These are phyloP conservation scores for Extremus antarcticus DNA, from an alignment of 495 filamentous ascomycete species.

Conservation along the genomic window DNA sequence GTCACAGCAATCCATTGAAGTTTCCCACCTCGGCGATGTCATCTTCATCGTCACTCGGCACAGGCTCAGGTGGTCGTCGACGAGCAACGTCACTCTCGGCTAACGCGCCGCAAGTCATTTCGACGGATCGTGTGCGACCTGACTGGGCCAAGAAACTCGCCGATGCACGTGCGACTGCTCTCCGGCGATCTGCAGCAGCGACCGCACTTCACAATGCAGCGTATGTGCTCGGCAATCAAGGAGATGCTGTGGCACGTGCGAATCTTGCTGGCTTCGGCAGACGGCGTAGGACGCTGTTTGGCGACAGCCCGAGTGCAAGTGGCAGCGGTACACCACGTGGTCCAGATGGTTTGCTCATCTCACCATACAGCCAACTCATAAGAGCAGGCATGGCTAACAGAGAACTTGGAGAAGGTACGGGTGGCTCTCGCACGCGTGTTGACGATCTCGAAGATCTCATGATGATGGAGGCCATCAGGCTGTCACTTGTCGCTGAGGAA, in stretches of 20 bases:
- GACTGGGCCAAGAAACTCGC: conserved; percentile 90
- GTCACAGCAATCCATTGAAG: conserved; percentile 32
- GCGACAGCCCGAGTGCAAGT: conserved; percentile 28
- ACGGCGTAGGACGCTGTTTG: conserved; percentile 31
- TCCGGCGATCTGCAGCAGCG: conserved; percentile 80
- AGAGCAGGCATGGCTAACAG: conserved; percentile 31
- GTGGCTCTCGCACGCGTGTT: conserved; percentile 49
- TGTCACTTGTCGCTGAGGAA: conserved; percentile 83
- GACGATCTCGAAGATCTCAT: conserved; percentile 95
- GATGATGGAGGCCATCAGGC: conserved; percentile 90
- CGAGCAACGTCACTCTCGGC: conserved; percentile 76
- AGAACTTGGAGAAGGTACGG: conserved; percentile 37
- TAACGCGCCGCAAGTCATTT: conserved; percentile 68
- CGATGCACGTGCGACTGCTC: conserved; percentile 70
- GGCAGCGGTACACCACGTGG: conserved; percentile 28
- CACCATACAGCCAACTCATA: not conserved
- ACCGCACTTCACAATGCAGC: conserved; percentile 92
- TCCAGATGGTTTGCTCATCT: conserved; percentile 6
- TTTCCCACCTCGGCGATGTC: conserved; percentile 59
- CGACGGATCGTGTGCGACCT: conserved; percentile 81
- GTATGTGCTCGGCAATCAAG: conserved; percentile 69
- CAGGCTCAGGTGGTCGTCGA: conserved; percentile 42
- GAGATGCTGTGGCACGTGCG: conserved; percentile 35
- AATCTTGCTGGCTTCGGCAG: conserved; percentile 35
- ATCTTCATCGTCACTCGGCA: conserved; percentile 52